Conservation (phyloP, 2,329 filamentous ascomycete genomes). For the Botrytis squamosa region DNA sequence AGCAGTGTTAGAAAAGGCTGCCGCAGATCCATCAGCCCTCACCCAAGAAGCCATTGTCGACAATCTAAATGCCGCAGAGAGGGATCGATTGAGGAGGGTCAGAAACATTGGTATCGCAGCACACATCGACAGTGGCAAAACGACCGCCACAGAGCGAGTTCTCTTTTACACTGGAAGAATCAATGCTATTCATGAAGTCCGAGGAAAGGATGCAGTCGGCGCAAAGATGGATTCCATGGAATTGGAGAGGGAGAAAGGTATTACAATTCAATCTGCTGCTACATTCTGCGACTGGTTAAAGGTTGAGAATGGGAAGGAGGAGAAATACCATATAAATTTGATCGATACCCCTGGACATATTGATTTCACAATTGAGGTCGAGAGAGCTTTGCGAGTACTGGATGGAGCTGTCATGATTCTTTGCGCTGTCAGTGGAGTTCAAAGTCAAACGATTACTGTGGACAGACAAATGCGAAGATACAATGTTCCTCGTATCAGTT, state of each 20-base stretch:
- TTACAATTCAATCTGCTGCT: slow-evolving; percentile 97
- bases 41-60: slow-evolving; percentile 35
- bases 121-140: slow-evolving; percentile 98
- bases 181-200: slow-evolving; percentile 94
- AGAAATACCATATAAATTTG: slow-evolving; percentile 95
- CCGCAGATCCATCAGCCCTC: slow-evolving; percentile 32
- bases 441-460: slow-evolving; percentile 97
- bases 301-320: slow-evolving; percentile 76
- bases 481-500: slow-evolving; percentile 91
- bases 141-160: slow-evolving; percentile 91
- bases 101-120: slow-evolving; percentile 98
- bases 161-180: slow-evolving; percentile 98
- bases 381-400: slow-evolving; percentile 88
- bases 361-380: slow-evolving; percentile 98
- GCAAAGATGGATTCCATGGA: slow-evolving; percentile 99
- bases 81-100: slow-evolving; percentile 72
- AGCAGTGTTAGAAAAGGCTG: slow-evolving; percentile 38
- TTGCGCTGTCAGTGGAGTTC: slow-evolving; percentile 94
- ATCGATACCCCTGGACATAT: slow-evolving; percentile 99
- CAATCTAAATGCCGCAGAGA: slow-evolving; percentile 61
- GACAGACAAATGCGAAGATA: slow-evolving; percentile 99
- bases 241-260: slow-evolving; percentile 94
- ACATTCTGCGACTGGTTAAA: slow-evolving; percentile 98
- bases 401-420: slow-evolving; percentile 98
- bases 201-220: slow-evolving; percentile 89